A percentile compares a stretch with the other conserved stretches of the same genome.
phyloP scores from a whole-genome alignment of 495 filamentous ascomycete genomes.

The Penicillium cataractarum region DNA sequence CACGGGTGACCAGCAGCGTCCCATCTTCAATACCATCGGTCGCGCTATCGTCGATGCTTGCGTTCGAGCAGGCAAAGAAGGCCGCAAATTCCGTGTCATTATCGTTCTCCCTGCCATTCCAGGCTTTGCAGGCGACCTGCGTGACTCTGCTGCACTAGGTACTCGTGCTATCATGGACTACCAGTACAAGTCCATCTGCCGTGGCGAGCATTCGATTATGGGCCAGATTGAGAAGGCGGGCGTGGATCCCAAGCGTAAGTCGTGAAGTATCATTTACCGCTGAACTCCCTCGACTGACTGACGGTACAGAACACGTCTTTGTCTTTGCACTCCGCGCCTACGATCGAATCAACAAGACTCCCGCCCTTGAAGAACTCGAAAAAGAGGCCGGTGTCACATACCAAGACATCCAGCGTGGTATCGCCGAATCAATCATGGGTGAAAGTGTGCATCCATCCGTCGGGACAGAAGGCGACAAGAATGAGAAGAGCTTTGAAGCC shows the following conservation, averaged over 20 bases:
- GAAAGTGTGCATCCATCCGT: constrained; percentile 66
- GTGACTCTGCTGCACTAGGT: constrained; percentile 78
- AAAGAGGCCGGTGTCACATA: constrained; percentile 80
- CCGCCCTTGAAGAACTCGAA: constrained; percentile 68
- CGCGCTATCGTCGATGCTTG: constrained; percentile 88
- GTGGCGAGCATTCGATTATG: constrained; percentile 88
- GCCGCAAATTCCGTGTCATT: constrained; percentile 88
- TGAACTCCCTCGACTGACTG: neutral
- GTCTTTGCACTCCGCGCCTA: constrained; percentile 90
- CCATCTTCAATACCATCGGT: constrained; percentile 87
- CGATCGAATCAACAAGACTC: constrained; percentile 84
- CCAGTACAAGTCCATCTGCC: constrained; percentile 93
- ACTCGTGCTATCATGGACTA: constrained; percentile 98
- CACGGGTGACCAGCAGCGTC: constrained; percentile 82
- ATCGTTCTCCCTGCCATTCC: constrained; percentile 88
- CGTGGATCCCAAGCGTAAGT: constrained; percentile 66
- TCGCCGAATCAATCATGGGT: constrained; percentile 84
- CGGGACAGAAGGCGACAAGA: constrained; percentile 53
- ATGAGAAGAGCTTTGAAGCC: constrained; percentile 42
- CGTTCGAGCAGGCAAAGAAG: constrained; percentile 77
- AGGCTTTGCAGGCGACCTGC: constrained; percentile 89
- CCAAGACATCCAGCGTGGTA: constrained; percentile 79
- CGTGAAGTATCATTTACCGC: neutral
- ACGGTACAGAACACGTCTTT: constrained; percentile 68
- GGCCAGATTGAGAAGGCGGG: constrained; percentile 75